A percentile compares a stretch with the other conserved stretches of the same genome.
phyloP scores from a whole-genome alignment of 116 monocot species.

The Papilionanthe hybrid region DNA sequence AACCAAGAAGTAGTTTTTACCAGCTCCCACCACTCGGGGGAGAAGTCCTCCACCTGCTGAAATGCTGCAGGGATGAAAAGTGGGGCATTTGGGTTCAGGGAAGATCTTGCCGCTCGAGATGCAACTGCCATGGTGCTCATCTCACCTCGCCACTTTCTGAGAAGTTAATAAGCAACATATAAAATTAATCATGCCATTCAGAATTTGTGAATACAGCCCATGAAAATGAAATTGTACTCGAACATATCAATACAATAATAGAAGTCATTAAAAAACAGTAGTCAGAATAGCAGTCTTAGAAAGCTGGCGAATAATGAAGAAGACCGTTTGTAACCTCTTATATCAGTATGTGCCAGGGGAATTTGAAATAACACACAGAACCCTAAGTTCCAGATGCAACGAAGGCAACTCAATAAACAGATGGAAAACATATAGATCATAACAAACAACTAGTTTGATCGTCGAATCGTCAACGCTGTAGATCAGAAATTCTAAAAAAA shows the following conservation, averaged over 20 bases:
- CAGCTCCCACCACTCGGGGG: conserved; percentile 88
- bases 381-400: background rate
- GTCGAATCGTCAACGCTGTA: background rate
- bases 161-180: background rate
- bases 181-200: background rate
- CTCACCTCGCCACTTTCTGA: background rate
- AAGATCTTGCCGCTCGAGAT: conserved; percentile 28
- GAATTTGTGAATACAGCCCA: background rate
- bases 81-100: conserved; percentile 83
- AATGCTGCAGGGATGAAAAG: conserved; percentile 73
- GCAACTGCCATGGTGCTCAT: conserved; percentile 35
- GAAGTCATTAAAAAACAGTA: background rate
- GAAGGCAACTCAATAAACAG: background rate
- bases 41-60: conserved; percentile 89
- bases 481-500: background rate
- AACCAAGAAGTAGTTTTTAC: conserved; percentile 75
- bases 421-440: background rate
- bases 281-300: no score
- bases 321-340: no score
- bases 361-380: background rate
- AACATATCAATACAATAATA: background rate
- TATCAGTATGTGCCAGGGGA: background rate
- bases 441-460: background rate
- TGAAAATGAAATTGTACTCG: background rate
- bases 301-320: no score